Base-by-base conservation (phyloP, 164 flowering plant species). In the Vitis rotundifolia region DNA sequence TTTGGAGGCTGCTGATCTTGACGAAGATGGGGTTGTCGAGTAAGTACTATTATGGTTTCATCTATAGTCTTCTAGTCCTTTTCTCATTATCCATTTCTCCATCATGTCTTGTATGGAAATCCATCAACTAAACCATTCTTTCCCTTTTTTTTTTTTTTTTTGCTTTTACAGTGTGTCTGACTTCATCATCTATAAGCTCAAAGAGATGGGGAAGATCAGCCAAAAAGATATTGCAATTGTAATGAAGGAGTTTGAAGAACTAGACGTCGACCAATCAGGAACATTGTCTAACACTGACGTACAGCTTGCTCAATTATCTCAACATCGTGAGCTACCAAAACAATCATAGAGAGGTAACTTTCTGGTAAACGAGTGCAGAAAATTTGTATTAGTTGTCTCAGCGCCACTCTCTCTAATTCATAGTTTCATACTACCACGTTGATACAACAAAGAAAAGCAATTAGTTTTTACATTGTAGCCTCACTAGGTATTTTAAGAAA, bases 121-220 rank as follows among this genome's bases (percentile, higher is more conserved):
- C 26, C 26, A 22, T 37, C 29, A 55, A 3, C 12, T 61, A 9
- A 37, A 37, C 8, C 11, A 13, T 11, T 49, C 15, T 16, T 15
- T 54, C 9, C 37, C 4, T 2, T 2, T 29, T 70, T 48, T 51
- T 15, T 73, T 67, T 69, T n/a, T n/a, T n/a, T 13, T 0, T 6
- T 37, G 44, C 44, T 3, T 3, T 37, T 3, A 9, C 82, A 92
- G 97, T 60, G 85, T 85, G 61, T 87, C 93, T 0, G 99, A 94
- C 64, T 92, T 91, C 73, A 59, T 86, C 11, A 3, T 92, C 53
- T 94, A 77, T 67, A 90, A 91, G 88, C 90, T 92, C 13, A 92
- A 88, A 73, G 97, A 94, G 81, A 87, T 94, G 96, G 94, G 97
- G 63, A 91, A 89, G 83, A 85, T 94, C n/a, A 79, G 70, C 67